Evolutionary conservation across 805 yeast species (phyloP), one percentile per base, ranked within the genome.

Genomic region (Starmera dryadoides): DNA sequence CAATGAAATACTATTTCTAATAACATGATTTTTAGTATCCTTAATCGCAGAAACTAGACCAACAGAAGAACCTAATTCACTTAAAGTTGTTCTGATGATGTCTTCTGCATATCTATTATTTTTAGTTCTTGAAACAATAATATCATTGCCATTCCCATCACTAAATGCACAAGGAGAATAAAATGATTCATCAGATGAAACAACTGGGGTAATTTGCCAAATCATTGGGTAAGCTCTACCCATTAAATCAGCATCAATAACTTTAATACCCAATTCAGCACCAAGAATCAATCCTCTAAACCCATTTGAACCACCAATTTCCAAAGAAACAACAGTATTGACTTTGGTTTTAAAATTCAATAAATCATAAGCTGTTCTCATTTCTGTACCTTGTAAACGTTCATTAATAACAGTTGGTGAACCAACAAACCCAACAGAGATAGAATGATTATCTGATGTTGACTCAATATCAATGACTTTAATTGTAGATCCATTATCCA

Each of bases 391-490:
- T 30, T 53, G 56, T 12, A 70, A 48, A 42, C 68, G 68, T 46
- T 71, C 77, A 39, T 58, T 53, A 10, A 68, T 54, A 18, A 70
- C 75, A 1, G 75, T 69, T 2, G 77, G 75, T 1, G 75, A 67
- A 0, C 77, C 77, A 15, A 66, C 66, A 44, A 53, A 60, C 16
- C 65, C 64, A 16, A 16, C 32, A 16, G 32, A n/a, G 9, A 15
- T 30, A 14, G 58, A 53, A 17, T 56, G 50, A 43, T 57, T 49
- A 16, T 47, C 49, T 14, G 38, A 37, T n/a, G 56, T 42, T 48
- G 44, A 38, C 29, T 60, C 69, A 26, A 60, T 39, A 46, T 62
- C 63, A 26, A 68, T 53, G 14, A 69, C 66, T 35, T 38, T 53
- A 16, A 66, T 50, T 0, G 40, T 38, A 25, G 51, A 60, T 14